A percentile compares a stretch with the other conserved stretches of the same genome.
phyloP scores from a whole-genome alignment of 75 land plant genomes.

The Picea glauca region DNA sequence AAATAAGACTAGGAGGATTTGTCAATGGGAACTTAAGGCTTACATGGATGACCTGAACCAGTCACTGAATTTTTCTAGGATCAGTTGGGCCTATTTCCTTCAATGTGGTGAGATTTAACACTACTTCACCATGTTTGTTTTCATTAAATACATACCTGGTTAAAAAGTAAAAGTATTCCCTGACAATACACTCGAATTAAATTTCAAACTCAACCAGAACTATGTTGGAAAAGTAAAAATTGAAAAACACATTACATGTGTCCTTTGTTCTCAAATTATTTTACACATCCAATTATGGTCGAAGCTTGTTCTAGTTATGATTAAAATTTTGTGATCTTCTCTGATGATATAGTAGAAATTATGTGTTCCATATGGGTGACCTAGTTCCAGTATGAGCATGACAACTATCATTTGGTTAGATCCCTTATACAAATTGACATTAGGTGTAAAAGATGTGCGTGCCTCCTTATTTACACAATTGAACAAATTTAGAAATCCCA shows the following conservation, averaged over 20 bases:
- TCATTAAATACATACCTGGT: too few species aligned
- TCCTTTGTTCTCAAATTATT: neutral
- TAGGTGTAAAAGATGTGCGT: too few species aligned
- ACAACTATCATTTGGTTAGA: too few species aligned
- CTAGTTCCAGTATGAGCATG: neutral
- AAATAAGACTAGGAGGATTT: neutral
- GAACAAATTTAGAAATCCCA: neutral
- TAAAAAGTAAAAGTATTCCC: neutral
- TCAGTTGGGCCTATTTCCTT: neutral
- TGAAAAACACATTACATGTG: neutral
- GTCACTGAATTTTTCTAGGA: neutral
- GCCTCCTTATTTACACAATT: neutral
- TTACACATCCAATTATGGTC: neutral
- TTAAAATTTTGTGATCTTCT: neutral
- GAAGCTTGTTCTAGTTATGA: neutral
- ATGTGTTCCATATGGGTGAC: neutral
- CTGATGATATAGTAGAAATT: neutral
- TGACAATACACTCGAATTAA: neutral
- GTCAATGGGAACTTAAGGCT: neutral
- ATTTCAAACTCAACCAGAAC: neutral
- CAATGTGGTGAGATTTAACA: too few species aligned
- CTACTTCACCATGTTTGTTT: too few species aligned
- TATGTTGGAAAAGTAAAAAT: neutral
- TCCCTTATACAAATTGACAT: too few species aligned
- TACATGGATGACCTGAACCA: neutral